A percentile compares a stretch with the other conserved stretches of the same genome.
These are phyloP conservation scores for Akanthomyces lecanii DNA, from an alignment of 2,329 filamentous ascomycete genomes.

Conservation along the genomic window DNA sequence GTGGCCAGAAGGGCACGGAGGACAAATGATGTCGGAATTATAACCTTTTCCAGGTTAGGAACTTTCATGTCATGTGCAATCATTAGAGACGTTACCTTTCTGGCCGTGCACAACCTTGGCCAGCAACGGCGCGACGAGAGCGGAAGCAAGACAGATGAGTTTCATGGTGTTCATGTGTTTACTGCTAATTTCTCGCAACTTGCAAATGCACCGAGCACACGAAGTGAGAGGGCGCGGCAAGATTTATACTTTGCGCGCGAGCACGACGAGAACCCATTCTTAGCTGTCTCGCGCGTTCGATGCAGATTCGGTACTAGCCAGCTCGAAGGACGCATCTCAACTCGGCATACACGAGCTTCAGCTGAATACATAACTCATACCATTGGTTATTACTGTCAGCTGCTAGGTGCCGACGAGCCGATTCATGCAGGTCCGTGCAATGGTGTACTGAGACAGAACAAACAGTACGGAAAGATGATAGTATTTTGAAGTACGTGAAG, in stretches of 20 bases:
- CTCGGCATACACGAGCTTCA: conserved; percentile 9
- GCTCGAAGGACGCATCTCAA: background rate
- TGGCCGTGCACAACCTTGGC: background rate
- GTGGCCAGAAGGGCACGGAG: background rate
- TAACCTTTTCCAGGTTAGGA: background rate
- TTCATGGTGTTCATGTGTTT: background rate
- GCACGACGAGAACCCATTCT: background rate
- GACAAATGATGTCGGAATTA: background rate
- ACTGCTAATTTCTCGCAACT: background rate
- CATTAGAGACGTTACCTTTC: background rate
- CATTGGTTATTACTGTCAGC: background rate
- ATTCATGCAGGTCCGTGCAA: background rate
- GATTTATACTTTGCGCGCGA: background rate
- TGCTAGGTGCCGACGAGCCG: background rate
- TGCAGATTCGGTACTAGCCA: background rate
- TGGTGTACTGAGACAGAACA: background rate
- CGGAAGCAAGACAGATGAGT: background rate
- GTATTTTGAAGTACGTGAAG: too few species aligned
- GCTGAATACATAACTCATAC: background rate
- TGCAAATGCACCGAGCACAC: too few species aligned
- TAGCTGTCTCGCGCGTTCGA: conserved; percentile 1
- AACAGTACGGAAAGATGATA: too few species aligned
- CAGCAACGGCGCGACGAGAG: background rate
- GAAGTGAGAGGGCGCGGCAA: too few species aligned
- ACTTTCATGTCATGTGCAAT: background rate